Conservation (phyloP, 2,329 filamentous ascomycete genomes). For the Apiospora arundinis region DNA sequence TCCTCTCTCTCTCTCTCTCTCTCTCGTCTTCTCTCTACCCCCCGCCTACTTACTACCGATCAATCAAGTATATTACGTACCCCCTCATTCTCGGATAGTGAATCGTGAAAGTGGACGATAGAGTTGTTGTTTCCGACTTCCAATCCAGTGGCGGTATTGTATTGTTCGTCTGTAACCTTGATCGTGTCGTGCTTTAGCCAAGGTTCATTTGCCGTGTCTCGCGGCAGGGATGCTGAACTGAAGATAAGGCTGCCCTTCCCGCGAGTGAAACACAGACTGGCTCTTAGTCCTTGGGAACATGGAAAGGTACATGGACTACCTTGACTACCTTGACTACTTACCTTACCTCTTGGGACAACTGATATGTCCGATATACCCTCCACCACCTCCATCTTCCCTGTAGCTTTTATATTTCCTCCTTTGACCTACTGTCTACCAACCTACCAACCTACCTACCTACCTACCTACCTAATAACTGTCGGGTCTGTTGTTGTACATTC, state of each 20-base stretch:
- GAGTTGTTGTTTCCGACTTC: neutral
- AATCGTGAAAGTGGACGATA: neutral
- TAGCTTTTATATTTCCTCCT: neutral
- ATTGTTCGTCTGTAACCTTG: slow-evolving; percentile 16
- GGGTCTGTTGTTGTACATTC: neutral
- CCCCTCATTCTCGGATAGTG: neutral
- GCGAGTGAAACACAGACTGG: slow-evolving; percentile 2
- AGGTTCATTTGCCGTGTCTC: slow-evolving; percentile 18
- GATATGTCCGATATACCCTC: slow-evolving; percentile 9
- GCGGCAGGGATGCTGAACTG: slow-evolving; percentile 11
- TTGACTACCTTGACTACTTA: neutral
- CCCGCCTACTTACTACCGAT: neutral
- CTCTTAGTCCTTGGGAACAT: neutral
- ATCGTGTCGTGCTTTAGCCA: slow-evolving; percentile 18
- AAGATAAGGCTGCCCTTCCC: slow-evolving; percentile 11
- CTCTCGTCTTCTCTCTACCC: no score
- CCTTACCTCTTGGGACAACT: no score
- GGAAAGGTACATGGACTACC: neutral
- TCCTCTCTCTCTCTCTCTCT: no score
- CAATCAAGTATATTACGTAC: slow-evolving; percentile 2
- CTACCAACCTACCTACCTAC: neutral
- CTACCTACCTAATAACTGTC: neutral
- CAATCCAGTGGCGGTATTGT: neutral
- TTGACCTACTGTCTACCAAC: no score
- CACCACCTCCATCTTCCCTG: slow-evolving; percentile 20